These are phyloP conservation scores for Sphagnurus paluster DNA, from an alignment of 1,284 basidiomycete genomes.

Conservation along the genomic window DNA sequence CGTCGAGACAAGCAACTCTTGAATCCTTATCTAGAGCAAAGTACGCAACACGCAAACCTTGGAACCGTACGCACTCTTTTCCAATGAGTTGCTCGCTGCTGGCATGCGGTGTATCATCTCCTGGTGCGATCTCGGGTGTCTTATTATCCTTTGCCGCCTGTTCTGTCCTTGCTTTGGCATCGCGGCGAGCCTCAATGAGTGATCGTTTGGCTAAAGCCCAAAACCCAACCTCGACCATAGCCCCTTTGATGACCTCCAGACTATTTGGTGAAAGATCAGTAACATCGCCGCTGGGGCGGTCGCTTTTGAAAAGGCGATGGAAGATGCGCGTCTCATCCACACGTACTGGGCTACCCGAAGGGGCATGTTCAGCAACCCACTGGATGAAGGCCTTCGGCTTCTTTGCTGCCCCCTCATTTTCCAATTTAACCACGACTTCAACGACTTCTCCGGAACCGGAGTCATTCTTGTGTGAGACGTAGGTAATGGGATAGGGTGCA, in stretches of 20 bases:
- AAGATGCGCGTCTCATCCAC: slow-evolving; percentile 94
- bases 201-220: slow-evolving; percentile 79
- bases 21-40: slow-evolving; percentile 92
- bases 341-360: slow-evolving; percentile 77
- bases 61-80: slow-evolving; percentile 94
- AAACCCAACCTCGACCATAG: slow-evolving; percentile 90
- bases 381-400: slow-evolving; percentile 98
- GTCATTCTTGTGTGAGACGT: slow-evolving; percentile 84
- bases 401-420: slow-evolving; percentile 65
- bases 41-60: slow-evolving; percentile 94
- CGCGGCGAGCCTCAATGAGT: slow-evolving; percentile 65
- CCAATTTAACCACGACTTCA: slow-evolving; percentile 81
- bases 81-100: slow-evolving; percentile 85
- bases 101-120: slow-evolving; percentile 62
- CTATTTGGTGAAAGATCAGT: slow-evolving; percentile 80
- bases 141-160: slow-evolving; percentile 55
- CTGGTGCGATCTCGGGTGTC: slow-evolving; percentile 32
- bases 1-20: slow-evolving; percentile 62
- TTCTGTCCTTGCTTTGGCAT: slow-evolving; percentile 68
- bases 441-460: slow-evolving; percentile 67
- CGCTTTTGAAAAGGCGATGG: slow-evolving; percentile 91
- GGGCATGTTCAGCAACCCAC: slow-evolving; percentile 90
- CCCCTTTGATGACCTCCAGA: slow-evolving; percentile 76
- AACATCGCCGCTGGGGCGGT: slow-evolving; percentile 86
- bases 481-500: slow-evolving; percentile 95